Base-by-base conservation (phyloP, 2,329 filamentous ascomycete species). In the Neocucurbitaria cava region DNA sequence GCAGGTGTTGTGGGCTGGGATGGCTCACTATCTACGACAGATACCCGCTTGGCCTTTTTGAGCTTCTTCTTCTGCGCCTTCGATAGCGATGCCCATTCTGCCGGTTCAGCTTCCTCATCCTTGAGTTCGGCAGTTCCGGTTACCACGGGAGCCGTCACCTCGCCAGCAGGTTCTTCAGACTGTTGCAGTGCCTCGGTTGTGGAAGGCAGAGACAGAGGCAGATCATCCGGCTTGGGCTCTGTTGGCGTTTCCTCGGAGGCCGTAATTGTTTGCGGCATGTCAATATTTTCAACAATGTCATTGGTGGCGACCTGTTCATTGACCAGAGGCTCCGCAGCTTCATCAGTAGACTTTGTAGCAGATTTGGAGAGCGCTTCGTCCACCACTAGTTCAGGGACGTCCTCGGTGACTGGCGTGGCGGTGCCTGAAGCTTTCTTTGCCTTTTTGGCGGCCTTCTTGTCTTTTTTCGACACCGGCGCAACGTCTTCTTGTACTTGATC, bases 1-100 rank as follows among this genome's bases (percentile, higher is more conserved):
- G 39, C 39, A 9, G 53, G 54, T 33, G 55, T 59, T 23, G 46
- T 52, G 28, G 59, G 53, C 33, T 56, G 52, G 23, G 54, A 59
- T 15, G 18, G 41, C 23, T 61, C 59, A n/a, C 39, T 49, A 10
- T 64, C 58, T 11, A 55, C 50, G 17, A 52, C 33, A 33, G 64
- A 66, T 20, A 52, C 52, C n/a, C 61, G 65, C 46, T 71, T 69
- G 15, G 57, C 60, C 45, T 70, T 71, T 58, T 70, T 68, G 3
- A 59, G 53, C 49, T 71, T 72, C 61, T 69, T 71, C 56, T 65
- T 66, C 31, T 68, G 64, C 2, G 65, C 33, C 47, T 72, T 71
- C 3, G 66, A 67, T 13, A 70, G 52, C 10, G 47, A 46, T n/a
- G 55, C 56, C 47, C 52, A 51, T 21, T 56, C 55, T 5, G 41